Percentiles rank a stretch among this genome's conserved stretches.
Conservation (phyloP, 2,329 filamentous ascomycete species). For the Hypoxylon sp. region DNA sequence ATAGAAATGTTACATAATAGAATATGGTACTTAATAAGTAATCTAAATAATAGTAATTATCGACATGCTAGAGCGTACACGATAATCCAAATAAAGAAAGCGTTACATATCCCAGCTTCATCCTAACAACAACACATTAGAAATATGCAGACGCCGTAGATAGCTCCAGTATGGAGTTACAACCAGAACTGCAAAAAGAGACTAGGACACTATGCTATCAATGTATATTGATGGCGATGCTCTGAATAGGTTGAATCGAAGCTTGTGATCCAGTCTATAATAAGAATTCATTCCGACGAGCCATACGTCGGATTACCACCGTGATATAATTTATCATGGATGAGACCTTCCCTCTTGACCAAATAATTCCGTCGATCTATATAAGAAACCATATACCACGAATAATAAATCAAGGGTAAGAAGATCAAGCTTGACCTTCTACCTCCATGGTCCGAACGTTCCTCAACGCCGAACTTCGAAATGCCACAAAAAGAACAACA, state of each 20-base stretch:
- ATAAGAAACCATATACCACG: neutral
- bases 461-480: neutral
- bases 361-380: no score
- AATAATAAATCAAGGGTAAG: neutral
- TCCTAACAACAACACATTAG: neutral
- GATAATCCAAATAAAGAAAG: no score
- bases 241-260: neutral
- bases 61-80: neutral
- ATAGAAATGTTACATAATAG: neutral
- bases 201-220: neutral
- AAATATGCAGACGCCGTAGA: no score
- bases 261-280: neutral
- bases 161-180: neutral
- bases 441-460: neutral
- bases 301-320: neutral
- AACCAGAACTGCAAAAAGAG: neutral
- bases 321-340: neutral
- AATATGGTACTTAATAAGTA: conserved; percentile 6
- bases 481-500: neutral
- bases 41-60: neutral
- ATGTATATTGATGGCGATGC: no score
- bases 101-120: neutral
- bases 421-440: neutral
- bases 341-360: neutral
- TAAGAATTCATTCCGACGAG: neutral